Base-by-base conservation (phyloP, 192 early-diverging fungal genomes). In the Podila horticola region DNA sequence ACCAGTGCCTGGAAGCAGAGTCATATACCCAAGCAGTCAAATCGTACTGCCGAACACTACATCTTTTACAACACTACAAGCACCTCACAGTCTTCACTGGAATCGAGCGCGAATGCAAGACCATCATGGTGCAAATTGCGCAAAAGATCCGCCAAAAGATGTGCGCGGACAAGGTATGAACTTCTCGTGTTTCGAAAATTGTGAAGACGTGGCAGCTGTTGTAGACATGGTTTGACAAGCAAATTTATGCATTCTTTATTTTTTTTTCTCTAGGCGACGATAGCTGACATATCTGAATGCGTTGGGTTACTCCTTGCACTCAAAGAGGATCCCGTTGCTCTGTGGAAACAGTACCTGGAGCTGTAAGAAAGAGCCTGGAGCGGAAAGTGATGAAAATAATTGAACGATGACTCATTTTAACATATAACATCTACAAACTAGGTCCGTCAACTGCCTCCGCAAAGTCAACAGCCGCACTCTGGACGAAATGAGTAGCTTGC, bases 21-120 rank as follows among this genome's bases (percentile, higher is more conserved):
- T 74, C 88, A 64, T 93, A 92, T 87, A 84, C 88, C 7, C 90
- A 94, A 51, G 95, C 96, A 0, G 96, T 96, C 1, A 87, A 84
- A 20, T 90, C 90, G 45, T 96, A 96, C 86, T 77, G 90, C 19
- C 86, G 90, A 22, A 93, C 95, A 0, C 75, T 86, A 38, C 87
- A 89, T 22, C 83, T 97, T 28, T 74, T 99, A 19, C 88, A 90
- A 5, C 93, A 95, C 59, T 97, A 97, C 74, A 84, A 90, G 24
- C 86, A 90, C 49, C 75, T 97, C 50, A 84, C 93, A 49, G 88
- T 92, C 20, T 97, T 97, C 81, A 89, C 84, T 31, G 88, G 90
- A 6, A 95, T 97, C 22, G 92, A 93, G 49, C 85, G 86, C 19
- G 96, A 99, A 66, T 95, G 95, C 62, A 86, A 88, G 57, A 85